Evolutionary conservation across 257 asterid species (phyloP), one percentile per base, ranked within the genome.

Genomic region (Ehretia macrophylla): DNA sequence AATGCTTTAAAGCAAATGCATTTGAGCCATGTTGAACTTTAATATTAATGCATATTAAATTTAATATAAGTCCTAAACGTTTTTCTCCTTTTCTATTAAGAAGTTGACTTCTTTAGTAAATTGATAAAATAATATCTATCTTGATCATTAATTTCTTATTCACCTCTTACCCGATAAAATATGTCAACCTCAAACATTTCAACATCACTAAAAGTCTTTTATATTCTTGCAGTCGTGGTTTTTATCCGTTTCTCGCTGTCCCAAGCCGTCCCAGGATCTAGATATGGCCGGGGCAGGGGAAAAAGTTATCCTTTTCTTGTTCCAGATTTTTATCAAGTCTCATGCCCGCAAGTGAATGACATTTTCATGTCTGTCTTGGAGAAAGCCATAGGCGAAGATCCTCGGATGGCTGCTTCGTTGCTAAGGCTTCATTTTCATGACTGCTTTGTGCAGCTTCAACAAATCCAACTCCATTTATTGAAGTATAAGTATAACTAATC

Each of bases 331-430:
- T 87, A 90, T 50, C 54, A 64, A 32, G 63, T 71, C 17, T 76
- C 96, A 5, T 90, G 97, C 66, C 96, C 97, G 1, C 88, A 90
- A 55, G 95, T 85, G 1, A 75, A 85, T 63, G 90, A 78, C 18
- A 78, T 87, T 67, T 52, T 90, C 79, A 83, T 76, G 90, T 75
- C 83, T 17, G 94, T 90, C 46, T 63, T 90, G 45, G 91, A 83
- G 77, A 75, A 78, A 47, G 81, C 89, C 55, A 75, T 83, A 63
- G 61, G 77, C 10, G 58, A 75, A 51, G 94, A 90, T 60, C 63
- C 89, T 19, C 78, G 95, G 52, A 75, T 79, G 79, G 89, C 95
- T 38, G 97, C 97, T 17, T 83, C 97, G 66, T 66, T 90, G 49
- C 81, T 87, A 37, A 73, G 88, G 66, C 86, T 83, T 58, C 91